A percentile compares a stretch with the other conserved stretches of the same genome.
phyloP scores from a whole-genome alignment of 805 yeast genomes.

The Nematodospora valgi region DNA sequence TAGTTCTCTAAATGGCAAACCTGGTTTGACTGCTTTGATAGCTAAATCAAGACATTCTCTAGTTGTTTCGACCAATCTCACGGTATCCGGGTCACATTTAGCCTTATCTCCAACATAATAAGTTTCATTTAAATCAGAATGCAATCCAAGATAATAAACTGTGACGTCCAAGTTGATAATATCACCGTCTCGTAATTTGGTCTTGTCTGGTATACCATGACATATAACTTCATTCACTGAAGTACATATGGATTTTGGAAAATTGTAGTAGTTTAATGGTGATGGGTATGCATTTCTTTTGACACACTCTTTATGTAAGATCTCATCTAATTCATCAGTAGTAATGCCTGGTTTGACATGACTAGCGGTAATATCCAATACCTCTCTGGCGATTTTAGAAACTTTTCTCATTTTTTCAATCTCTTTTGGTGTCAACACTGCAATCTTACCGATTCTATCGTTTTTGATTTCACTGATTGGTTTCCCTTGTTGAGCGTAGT shows the following conservation, averaged over 20 bases:
- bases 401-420: slow-evolving; percentile 72
- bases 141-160: slow-evolving; percentile 80
- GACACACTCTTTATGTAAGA: slow-evolving; percentile 84
- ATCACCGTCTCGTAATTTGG: slow-evolving; percentile 87
- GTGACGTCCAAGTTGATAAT: slow-evolving; percentile 89
- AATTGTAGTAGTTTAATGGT: slow-evolving; percentile 90
- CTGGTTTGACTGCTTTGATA: slow-evolving; percentile 85
- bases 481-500: slow-evolving; percentile 75
- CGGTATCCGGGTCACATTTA: slow-evolving; percentile 71
- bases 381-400: slow-evolving; percentile 76
- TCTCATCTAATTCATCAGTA: slow-evolving; percentile 84
- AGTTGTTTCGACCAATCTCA: slow-evolving; percentile 82
- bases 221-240: slow-evolving; percentile 94
- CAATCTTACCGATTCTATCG: slow-evolving; percentile 66
- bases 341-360: slow-evolving; percentile 84
- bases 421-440: slow-evolving; percentile 61
- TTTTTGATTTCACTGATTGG: slow-evolving; percentile 76
- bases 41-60: slow-evolving; percentile 86
- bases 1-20: slow-evolving; percentile 77
- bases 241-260: slow-evolving; percentile 89
- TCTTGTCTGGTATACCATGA: slow-evolving; percentile 95
- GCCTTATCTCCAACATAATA: slow-evolving; percentile 94
- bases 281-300: slow-evolving; percentile 92
- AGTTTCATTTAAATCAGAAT: slow-evolving; percentile 94
- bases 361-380: slow-evolving; percentile 85